Base-by-base conservation (phyloP, 2,329 filamentous ascomycete genomes). In the Ceratocystis destructans region DNA sequence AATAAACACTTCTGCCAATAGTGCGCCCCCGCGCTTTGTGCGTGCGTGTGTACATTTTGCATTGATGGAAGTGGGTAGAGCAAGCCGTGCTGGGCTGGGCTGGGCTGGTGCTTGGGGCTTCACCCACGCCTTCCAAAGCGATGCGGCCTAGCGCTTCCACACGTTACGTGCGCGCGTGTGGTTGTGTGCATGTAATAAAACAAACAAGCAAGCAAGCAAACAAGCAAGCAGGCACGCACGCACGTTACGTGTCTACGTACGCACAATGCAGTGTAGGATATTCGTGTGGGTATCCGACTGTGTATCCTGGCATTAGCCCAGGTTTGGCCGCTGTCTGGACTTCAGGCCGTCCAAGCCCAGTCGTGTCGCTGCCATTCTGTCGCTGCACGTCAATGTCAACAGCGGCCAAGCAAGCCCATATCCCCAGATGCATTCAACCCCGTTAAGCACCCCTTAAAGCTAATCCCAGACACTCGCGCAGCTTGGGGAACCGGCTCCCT, bases 401-500 rank as follows among this genome's bases (percentile, higher is more conserved):
- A 4, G 48, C 7, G 8, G 17, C 48, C 8, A 50, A 41, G 37
- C 48, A 20, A 41, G 37, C 48, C 7, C 22, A 10, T 22, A 50
- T 50, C n/a, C 48, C 48, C 4, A 50, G n/a, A 22, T 25, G 8
- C n/a, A 10, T 3, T 22, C 48, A 20, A 41, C 37, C 12, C 46
- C 46, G n/a, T 50, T 6, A 6, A 20, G 17, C 46, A n/a, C 46
- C 46, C 17, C 48, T 22, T 22, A 15, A 41, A 41, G 48, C 17
- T 17, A 25, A 12, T 28, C 28, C 25, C 33, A 31, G 53, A 31
- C 28, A 33, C 17, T 33, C 15, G 17, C 17, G n/a, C 53, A 57
- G 53, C 53, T 57, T 57, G 53, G 53, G 53, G 53, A 57, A 57
- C 22, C 53, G 25, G 53, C 28, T 57, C 25, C 53, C 53, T n/a